Evolutionary conservation across 805 yeast genomes (phyloP).

Genomic region (Candida endomychidarum): DNA sequence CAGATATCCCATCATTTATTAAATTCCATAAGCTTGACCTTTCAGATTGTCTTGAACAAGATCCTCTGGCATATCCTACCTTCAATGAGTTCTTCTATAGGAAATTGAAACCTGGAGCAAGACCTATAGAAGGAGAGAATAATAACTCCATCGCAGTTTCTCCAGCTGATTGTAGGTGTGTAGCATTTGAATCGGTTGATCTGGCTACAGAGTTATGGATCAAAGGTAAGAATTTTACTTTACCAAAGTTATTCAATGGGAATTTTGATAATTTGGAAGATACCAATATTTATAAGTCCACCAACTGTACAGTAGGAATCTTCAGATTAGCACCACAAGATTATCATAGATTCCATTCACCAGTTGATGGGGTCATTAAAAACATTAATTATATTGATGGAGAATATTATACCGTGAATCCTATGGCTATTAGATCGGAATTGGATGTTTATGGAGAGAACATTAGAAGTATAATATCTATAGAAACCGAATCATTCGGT

Average conservation of each 20-base stretch:
- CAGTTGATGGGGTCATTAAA: slow-evolving; percentile 74
- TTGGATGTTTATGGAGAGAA: slow-evolving; percentile 94
- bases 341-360: slow-evolving; percentile 89
- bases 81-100: slow-evolving; percentile 92
- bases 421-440: slow-evolving; percentile 90
- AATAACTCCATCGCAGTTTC: slow-evolving; percentile 57
- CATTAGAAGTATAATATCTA: slow-evolving; percentile 73
- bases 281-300: slow-evolving; percentile 31
- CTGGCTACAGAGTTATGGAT: slow-evolving; percentile 82
- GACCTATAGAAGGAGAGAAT: slow-evolving; percentile 63
- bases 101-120: slow-evolving; percentile 64
- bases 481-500: slow-evolving; percentile 77
- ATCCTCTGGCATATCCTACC: slow-evolving; percentile 53
- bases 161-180: slow-evolving; percentile 87
- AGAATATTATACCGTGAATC: slow-evolving; percentile 93
- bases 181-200: slow-evolving; percentile 59
- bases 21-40: slow-evolving; percentile 80
- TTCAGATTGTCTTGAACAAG: slow-evolving; percentile 57
- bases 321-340: slow-evolving; percentile 96
- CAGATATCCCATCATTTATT: slow-evolving; percentile 73
- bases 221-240: slow-evolving; percentile 75
- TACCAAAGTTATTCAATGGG: slow-evolving; percentile 58
- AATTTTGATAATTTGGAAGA: slow-evolving; percentile 43
- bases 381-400: slow-evolving; percentile 74
- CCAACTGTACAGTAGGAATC: slow-evolving; percentile 64